phyloP scores from a whole-genome alignment of 2,329 filamentous ascomycete species.

The Aspergillus amoenus region DNA sequence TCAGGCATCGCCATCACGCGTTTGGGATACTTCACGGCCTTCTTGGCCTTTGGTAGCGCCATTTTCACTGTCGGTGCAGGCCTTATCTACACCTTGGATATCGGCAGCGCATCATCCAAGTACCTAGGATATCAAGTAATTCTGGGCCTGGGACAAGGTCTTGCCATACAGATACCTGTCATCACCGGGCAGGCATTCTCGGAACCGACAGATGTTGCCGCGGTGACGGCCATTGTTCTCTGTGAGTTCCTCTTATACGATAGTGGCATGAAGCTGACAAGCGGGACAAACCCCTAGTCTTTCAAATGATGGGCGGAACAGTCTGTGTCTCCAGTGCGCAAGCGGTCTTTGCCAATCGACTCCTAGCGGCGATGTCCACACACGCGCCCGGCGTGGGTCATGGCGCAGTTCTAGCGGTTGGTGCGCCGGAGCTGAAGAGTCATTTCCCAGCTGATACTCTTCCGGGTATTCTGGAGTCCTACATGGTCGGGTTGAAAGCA shows the following conservation, averaged over 20 bases:
- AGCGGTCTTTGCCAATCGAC: not conserved
- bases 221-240: not conserved
- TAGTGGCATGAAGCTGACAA: not conserved
- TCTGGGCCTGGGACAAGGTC: too few relatives aligned
- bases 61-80: too few relatives aligned
- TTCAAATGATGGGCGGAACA: not conserved
- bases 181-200: too few relatives aligned
- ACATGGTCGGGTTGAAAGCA: not conserved
- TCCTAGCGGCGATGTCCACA: not conserved
- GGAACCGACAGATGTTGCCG: not conserved
- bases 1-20: too few relatives aligned
- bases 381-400: not conserved
- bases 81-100: too few relatives aligned
- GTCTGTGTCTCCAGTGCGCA: not conserved
- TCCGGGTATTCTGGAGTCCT: not conserved
- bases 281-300: not conserved
- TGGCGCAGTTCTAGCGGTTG: not conserved
- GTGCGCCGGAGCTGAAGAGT: not conserved
- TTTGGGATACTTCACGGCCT: too few relatives aligned
- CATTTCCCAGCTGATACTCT: not conserved
- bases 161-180: too few relatives aligned
- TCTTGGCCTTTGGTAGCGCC: too few relatives aligned
- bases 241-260: not conserved
- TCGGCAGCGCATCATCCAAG: too few relatives aligned
- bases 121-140: too few relatives aligned